Evolutionary conservation across 371 early-diverging fungal genomes (phyloP).

Genomic region (Umbelopsis sp.): DNA sequence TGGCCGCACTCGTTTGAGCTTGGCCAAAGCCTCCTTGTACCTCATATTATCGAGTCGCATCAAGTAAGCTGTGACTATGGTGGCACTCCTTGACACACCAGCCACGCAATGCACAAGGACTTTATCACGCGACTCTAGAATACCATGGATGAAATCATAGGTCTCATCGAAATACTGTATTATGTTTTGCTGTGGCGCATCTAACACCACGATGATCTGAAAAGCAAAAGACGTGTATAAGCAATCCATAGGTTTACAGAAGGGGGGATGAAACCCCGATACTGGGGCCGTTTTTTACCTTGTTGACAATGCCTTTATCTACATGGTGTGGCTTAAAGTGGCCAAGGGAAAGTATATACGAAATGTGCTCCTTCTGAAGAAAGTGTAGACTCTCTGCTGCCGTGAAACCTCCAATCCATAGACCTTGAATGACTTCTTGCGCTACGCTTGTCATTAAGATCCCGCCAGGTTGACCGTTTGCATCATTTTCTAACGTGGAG

Average conservation of each 20-base stretch:
- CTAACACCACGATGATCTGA: conserved; percentile 59
- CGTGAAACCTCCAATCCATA: conserved; percentile 54
- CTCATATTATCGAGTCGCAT: conserved; percentile 61
- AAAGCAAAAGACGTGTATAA: too few species aligned
- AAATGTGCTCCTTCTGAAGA: conserved; percentile 57
- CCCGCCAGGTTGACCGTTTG: conserved; percentile 50
- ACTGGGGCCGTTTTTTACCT: conserved; percentile 37
- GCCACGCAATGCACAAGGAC: conserved; percentile 65
- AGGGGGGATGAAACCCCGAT: background rate
- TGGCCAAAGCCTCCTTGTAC: conserved; percentile 56
- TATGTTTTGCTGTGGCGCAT: conserved; percentile 70
- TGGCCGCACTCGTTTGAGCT: conserved; percentile 55
- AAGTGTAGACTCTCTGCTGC: conserved; percentile 38
- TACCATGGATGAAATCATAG: conserved; percentile 59
- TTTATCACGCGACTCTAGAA: conserved; percentile 48
- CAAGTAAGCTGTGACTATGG: conserved; percentile 63
- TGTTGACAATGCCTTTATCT: conserved; percentile 52
- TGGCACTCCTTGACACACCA: conserved; percentile 52
- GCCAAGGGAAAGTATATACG: conserved; percentile 58
- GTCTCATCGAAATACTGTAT: conserved; percentile 70
- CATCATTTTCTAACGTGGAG: conserved; percentile 40
- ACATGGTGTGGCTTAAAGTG: conserved; percentile 43
- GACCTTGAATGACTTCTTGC: conserved; percentile 38
- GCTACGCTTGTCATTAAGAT: conserved; percentile 50
- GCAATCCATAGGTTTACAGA: too few species aligned